Conservation (phyloP, 202 grass and related monocot species). For the Schoenoplectus triqueter region DNA sequence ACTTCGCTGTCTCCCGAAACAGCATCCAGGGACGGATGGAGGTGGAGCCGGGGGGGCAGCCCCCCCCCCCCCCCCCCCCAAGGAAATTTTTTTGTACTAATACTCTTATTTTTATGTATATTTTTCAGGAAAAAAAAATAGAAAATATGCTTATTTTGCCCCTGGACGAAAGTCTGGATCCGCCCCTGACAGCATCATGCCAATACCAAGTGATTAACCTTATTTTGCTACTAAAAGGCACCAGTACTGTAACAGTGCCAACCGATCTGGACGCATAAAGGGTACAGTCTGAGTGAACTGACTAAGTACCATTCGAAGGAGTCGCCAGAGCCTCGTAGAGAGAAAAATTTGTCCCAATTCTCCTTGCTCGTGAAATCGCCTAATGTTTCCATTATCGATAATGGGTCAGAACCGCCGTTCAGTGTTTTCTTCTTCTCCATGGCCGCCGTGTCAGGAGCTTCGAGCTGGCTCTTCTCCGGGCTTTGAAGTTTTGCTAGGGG, state of each 20-base stretch:
- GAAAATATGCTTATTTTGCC: too few relatives aligned
- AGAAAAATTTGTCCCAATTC: slow-evolving; percentile 98
- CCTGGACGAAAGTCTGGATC: too few relatives aligned
- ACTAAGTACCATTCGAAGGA: slow-evolving; percentile 81
- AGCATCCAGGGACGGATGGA: background rate
- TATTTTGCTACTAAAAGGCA: background rate
- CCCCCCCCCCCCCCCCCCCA: too few relatives aligned
- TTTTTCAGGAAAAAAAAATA: too few relatives aligned
- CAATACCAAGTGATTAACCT: background rate
- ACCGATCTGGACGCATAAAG: background rate
- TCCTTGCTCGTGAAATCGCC: slow-evolving; percentile 88
- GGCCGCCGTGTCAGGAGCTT: slow-evolving; percentile 54
- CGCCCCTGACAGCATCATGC: background rate
- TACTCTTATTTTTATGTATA: too few relatives aligned
- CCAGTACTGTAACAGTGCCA: background rate
- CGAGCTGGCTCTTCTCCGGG: background rate
- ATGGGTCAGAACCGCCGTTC: slow-evolving; percentile 8
- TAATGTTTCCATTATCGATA: slow-evolving; percentile 67
- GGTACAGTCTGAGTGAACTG: background rate
- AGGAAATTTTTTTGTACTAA: too few relatives aligned
- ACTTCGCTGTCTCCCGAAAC: background rate
- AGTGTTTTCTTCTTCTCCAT: slow-evolving; percentile 41
- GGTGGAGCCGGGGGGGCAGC: too few relatives aligned
- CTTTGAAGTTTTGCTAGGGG: slow-evolving; percentile 20
- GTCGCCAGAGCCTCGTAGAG: slow-evolving; percentile 75